Evolutionary conservation across 2,329 filamentous ascomycete species (phyloP).

Genomic region (Aspergillus fischeri): DNA sequence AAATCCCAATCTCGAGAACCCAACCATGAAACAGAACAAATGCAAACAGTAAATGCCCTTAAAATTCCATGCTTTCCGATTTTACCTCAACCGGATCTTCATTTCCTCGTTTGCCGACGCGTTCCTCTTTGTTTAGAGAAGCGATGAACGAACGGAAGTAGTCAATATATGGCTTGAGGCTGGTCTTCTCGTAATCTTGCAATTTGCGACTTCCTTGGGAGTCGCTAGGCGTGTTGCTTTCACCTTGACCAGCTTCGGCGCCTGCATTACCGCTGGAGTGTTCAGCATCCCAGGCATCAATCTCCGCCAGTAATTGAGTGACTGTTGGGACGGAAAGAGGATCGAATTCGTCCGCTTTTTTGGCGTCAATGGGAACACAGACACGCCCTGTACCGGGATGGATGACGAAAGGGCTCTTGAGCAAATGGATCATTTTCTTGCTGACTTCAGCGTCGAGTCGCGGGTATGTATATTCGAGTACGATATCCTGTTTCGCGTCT

Average conservation of each 20-base stretch:
- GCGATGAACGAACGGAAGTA: slow-evolving; percentile 80
- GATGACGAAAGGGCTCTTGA: slow-evolving; percentile 94
- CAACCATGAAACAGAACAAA: not conserved
- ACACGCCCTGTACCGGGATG: slow-evolving; percentile 92
- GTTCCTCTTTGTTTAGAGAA: slow-evolving; percentile 71
- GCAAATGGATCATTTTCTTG: slow-evolving; percentile 96
- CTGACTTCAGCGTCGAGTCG: slow-evolving; percentile 94
- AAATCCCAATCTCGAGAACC: not conserved
- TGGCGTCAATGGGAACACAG: slow-evolving; percentile 87
- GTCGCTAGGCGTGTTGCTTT: slow-evolving; percentile 28
- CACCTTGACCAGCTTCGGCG: slow-evolving; percentile 41
- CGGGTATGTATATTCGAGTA: slow-evolving; percentile 96
- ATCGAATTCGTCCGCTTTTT: slow-evolving; percentile 73
- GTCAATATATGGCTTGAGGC: slow-evolving; percentile 86
- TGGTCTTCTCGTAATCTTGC: slow-evolving; percentile 95
- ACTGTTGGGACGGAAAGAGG: slow-evolving; percentile 87
- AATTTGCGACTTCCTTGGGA: slow-evolving; percentile 46
- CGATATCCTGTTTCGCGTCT: slow-evolving; percentile 91
- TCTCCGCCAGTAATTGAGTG: slow-evolving; percentile 73
- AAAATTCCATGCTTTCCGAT: slow-evolving; percentile 63
- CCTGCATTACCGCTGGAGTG: slow-evolving; percentile 28
- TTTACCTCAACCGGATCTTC: slow-evolving; percentile 42
- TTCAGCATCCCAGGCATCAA: slow-evolving; percentile 68
- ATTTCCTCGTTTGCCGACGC: slow-evolving; percentile 47
- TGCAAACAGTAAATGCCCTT: slow-evolving; percentile 16